phyloP scores from a whole-genome alignment of 495 filamentous ascomycete species.

The Hypoxylon trugodes region DNA sequence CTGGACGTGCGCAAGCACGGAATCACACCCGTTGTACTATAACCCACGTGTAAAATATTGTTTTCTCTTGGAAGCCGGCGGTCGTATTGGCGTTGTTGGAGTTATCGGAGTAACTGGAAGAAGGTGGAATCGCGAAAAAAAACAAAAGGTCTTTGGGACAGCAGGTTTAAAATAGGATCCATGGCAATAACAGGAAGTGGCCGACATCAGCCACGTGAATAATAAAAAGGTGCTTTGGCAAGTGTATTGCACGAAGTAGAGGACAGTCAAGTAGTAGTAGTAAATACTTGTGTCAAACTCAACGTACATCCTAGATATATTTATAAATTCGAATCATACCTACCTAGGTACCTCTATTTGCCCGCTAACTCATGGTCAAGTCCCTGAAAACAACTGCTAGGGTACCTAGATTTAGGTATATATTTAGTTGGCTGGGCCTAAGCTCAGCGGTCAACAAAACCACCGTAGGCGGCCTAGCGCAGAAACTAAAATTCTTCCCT shows the following conservation, averaged over 20 bases:
- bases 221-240: not conserved
- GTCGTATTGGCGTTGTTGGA: slow-evolving; percentile 11
- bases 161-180: not conserved
- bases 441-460: not conserved
- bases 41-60: slow-evolving; percentile 8
- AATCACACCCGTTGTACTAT: slow-evolving; percentile 11
- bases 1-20: slow-evolving; percentile 27
- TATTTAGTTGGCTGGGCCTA: too few species aligned
- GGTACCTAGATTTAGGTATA: too few species aligned
- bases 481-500: not conserved
- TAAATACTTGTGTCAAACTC: too few species aligned
- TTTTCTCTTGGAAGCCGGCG: not conserved
- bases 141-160: not conserved
- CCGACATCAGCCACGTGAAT: too few species aligned
- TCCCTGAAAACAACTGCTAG: too few species aligned
- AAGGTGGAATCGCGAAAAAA: not conserved
- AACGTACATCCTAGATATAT: too few species aligned
- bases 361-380: too few species aligned
- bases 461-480: not conserved
- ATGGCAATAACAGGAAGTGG: too few species aligned
- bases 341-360: too few species aligned
- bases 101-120: not conserved
- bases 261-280: too few species aligned
- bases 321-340: too few species aligned
- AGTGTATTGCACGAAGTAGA: too few species aligned